These are phyloP conservation scores for Phallus indusiatus DNA, from an alignment of 768 basidiomycete genomes.

Conservation along the genomic window DNA sequence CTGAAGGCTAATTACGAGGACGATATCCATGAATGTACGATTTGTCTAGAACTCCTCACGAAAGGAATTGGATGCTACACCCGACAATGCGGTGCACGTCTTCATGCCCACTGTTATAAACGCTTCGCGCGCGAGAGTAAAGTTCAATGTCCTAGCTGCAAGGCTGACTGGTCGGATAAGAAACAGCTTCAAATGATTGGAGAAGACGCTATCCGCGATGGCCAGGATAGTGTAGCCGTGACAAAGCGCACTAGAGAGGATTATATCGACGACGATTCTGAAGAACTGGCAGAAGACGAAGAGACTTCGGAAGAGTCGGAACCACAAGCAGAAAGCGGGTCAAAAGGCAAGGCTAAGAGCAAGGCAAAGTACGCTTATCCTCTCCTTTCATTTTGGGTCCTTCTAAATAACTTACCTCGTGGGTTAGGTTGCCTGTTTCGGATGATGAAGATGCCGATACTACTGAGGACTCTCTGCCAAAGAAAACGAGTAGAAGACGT, in stretches of 20 bases:
- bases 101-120: slow-evolving; percentile 60
- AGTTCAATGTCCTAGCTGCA: slow-evolving; percentile 47
- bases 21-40: slow-evolving; percentile 60
- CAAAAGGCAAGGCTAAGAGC: not conserved
- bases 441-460: no score
- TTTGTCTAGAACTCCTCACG: slow-evolving; percentile 69
- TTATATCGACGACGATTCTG: slow-evolving; percentile 1
- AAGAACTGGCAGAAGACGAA: not conserved
- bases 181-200: slow-evolving; percentile 48
- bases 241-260: slow-evolving; percentile 23
- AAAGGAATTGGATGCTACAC: slow-evolving; percentile 55
- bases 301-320: not conserved
- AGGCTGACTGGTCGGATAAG: slow-evolving; percentile 49
- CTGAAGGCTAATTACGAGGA: slow-evolving; percentile 65
- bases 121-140: slow-evolving; percentile 35
- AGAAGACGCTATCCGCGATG: slow-evolving; percentile 56
- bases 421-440: no score
- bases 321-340: not conserved
- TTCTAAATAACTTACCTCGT: no score
- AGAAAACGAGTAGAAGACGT: no score
- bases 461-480: no score
- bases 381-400: not conserved
- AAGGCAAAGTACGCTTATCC: not conserved
- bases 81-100: slow-evolving; percentile 48
- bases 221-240: slow-evolving; percentile 33